Base-by-base conservation (phyloP, 441 rosid species). In the Theobroma grandiflorum region DNA sequence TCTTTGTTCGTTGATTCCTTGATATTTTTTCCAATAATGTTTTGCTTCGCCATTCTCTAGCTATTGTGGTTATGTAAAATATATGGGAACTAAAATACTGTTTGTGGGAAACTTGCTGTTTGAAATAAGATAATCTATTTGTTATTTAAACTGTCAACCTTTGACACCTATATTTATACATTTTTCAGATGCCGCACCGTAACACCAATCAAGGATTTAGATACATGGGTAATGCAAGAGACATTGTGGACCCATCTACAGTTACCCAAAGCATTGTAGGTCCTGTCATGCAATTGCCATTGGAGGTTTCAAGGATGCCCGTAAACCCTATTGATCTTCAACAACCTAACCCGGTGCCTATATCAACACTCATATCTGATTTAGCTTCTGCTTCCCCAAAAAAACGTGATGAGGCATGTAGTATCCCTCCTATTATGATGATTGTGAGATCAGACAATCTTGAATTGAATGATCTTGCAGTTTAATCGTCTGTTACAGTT, bases 311-410 rank as follows among this genome's bases (percentile, higher is more conserved):
- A 4, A 81, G 90, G 73, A 79, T 82, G 83, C 88, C 86, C n/a
- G 22, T 76, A 22, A 66, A 47, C 72, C 77, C 86, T 67, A 40
- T 58, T 4, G 89, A 89, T 63, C 62, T 50, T 52, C 87, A 80
- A 47, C 85, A 62, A 64, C 57, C 80, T 74, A 76, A 71, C 40
- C 77, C 88, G 16, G 78, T 86, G 38, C 92, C 90, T 15, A 88
- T 88, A 20, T 87, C 93, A 16, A 86, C 88, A 49, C 91, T 93
- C 35, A 83, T 90, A 20, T 86, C 93, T 83, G 88, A 88, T 18
- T 81, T 93, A 79, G 95, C 96, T 47, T 69, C 81, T 55, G 93
- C 96, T 9, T 80, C 79, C 61, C 91, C 89, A 0, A 88, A 82
- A 31, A 68, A 79, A 8, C 88, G 88, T 22, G 80, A 82, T 18